Evolutionary conservation across 2,329 filamentous ascomycete genomes (phyloP), one percentile per base, ranked within the genome.

Genomic region (Aspergillus proliferans): DNA sequence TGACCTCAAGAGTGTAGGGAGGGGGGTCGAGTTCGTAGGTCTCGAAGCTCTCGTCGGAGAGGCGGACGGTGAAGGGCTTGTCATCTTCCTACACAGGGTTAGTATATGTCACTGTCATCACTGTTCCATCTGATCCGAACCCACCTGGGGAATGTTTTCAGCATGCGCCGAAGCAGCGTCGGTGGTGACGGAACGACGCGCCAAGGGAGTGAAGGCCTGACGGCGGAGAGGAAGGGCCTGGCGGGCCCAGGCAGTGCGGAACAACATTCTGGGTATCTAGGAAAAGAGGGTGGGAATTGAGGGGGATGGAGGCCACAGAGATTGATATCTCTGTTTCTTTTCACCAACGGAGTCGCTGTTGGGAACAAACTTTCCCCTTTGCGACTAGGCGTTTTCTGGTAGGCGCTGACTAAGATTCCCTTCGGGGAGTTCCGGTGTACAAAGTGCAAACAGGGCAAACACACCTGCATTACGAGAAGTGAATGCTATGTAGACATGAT

Each of bases 41-140:
- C 83, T 98, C 93, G 78, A 97, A 98, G 78, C 88, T 92, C 86
- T 97, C 92, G 72, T 96, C 89, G 71, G 89, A 95, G 71, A 98
- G 86, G 67, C 84, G 86, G 71, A 98, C 83, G 66, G 86, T 83
- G 79, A 98, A 97, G 58, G 84, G 83, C 81, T 95, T 87, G 67
- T 96, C 89, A 72, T 96, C 91, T 73, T 91, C 87, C 90, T 95
- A 68, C 48, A 59, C 19, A 12, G n/a, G 45, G 12, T 50, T 34
- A 47, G 47, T 48, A 56, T 39, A 40, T 45, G 39, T 30, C 52
- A 65, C 45, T 66, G 63, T 46, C 56, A 51, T 46, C 49, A 40
- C 18, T 40, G 44, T 51, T 47, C 47, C 18, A 39, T 30, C 43
- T 26, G 15, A 14, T 80, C 76, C 58, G 53, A 59, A 64, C 79